phyloP scores from a whole-genome alignment of 306 rosid species.

The Fagus sylvatica region DNA sequence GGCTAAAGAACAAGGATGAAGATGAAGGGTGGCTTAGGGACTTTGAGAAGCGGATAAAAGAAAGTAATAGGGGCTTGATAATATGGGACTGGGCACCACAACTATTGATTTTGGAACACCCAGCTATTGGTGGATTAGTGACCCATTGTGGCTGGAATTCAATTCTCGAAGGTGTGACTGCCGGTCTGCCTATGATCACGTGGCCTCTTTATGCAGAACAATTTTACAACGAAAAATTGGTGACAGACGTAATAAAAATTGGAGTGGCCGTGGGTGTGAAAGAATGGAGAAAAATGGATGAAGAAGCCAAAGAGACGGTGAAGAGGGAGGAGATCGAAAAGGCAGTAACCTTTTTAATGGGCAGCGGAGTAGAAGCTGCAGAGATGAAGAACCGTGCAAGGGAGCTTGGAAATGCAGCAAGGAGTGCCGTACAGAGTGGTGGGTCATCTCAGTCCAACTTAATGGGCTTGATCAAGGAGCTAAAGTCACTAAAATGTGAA shows the following conservation, averaged over 20 bases:
- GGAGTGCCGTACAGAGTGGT: background rate
- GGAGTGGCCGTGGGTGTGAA: background rate
- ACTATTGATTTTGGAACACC: background rate
- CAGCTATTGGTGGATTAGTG: background rate
- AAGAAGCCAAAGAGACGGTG: background rate
- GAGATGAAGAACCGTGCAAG: background rate
- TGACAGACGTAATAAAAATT: background rate
- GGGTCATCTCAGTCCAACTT: too few relatives aligned
- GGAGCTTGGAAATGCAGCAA: background rate
- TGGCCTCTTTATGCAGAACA: background rate
- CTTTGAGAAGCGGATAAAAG: background rate
- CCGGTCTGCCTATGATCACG: background rate
- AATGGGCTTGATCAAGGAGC: too few relatives aligned
- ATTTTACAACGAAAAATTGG: background rate
- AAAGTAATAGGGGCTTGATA: background rate
- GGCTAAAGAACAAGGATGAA: background rate
- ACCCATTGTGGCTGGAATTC: background rate
- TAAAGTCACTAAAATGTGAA: too few relatives aligned
- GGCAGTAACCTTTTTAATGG: background rate
- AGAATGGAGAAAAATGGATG: background rate
- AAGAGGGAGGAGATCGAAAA: background rate
- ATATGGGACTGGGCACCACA: background rate
- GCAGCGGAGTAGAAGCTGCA: background rate
- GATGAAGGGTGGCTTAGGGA: background rate
- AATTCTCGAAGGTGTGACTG: background rate